phyloP scores from a whole-genome alignment of 176 grass and related monocot species.

The Oryza meyeriana region DNA sequence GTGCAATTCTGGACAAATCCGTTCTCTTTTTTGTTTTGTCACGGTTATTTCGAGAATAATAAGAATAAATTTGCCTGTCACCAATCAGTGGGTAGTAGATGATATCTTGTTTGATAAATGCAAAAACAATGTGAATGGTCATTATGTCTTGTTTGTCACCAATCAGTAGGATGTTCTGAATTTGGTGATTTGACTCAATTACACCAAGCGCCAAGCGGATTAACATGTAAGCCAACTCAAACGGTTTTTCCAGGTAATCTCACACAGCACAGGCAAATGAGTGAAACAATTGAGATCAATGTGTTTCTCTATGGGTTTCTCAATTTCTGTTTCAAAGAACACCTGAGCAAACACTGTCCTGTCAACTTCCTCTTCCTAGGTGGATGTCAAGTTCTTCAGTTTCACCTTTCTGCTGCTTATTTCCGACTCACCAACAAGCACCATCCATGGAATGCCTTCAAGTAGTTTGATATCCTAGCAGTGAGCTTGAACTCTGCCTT shows the following conservation, averaged over 20 bases:
- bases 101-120: slow-evolving; percentile 10
- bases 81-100: not conserved
- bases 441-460: slow-evolving; percentile 82
- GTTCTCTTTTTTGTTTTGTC: not conserved
- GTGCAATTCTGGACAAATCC: slow-evolving; percentile 4
- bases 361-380: slow-evolving; percentile 53
- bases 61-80: not conserved
- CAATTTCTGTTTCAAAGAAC: slow-evolving; percentile 51
- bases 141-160: not conserved
- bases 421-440: slow-evolving; percentile 71
- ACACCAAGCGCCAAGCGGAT: not conserved
- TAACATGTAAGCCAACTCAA: not conserved
- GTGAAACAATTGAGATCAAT: not conserved
- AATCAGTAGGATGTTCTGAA: not conserved
- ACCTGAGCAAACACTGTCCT: slow-evolving; percentile 57
- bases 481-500: slow-evolving; percentile 89
- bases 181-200: not conserved
- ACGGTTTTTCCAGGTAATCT: not conserved
- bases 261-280: not conserved
- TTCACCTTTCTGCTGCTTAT: slow-evolving; percentile 48
- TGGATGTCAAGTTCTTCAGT: slow-evolving; percentile 70
- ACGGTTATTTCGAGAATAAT: not conserved
- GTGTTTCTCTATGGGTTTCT: not conserved
- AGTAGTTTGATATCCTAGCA: slow-evolving; percentile 61
- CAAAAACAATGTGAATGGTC: not conserved